phyloP scores from a whole-genome alignment of 352 stramenopile species.

The Phytophthora megakarya region DNA sequence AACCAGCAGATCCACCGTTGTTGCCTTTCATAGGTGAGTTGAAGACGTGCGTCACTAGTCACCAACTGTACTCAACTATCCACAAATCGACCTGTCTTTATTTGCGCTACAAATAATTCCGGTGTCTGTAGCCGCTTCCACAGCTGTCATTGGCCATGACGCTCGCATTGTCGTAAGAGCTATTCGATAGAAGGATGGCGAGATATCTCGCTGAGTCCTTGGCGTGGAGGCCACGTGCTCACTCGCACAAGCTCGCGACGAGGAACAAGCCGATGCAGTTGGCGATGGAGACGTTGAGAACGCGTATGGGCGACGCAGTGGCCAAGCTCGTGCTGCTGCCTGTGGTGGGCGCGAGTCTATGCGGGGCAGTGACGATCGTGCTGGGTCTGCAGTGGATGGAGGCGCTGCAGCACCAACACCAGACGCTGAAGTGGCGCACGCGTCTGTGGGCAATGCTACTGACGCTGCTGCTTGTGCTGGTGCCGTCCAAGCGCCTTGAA shows the following conservation, averaged over 20 bases:
- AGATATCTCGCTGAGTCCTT: conserved; percentile 14
- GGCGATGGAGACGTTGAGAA: conserved; percentile 8
- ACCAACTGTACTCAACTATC: too few species aligned
- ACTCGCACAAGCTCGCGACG: conserved; percentile 23
- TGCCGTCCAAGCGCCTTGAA: conserved; percentile 29
- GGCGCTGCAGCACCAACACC: conserved; percentile 39
- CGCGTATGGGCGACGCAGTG: conserved; percentile 40
- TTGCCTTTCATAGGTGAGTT: neutral
- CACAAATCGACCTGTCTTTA: conserved; percentile 1
- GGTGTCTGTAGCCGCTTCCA: conserved; percentile 1
- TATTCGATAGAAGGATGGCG: conserved; percentile 14
- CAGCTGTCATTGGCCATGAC: conserved; percentile 9
- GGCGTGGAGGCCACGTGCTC: conserved; percentile 15
- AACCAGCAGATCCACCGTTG: neutral
- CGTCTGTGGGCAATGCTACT: conserved; percentile 23
- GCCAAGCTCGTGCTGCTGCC: conserved; percentile 65
- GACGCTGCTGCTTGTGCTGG: conserved; percentile 20
- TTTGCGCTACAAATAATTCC: neutral
- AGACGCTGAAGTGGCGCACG: conserved; percentile 22
- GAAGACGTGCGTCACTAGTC: neutral
- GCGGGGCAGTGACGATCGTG: conserved; percentile 53
- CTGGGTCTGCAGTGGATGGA: conserved; percentile 70
- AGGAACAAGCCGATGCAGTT: conserved; percentile 15
- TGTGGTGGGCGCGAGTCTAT: conserved; percentile 67
- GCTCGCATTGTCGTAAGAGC: conserved; percentile 18